These are phyloP conservation scores for Starmerella tilneyi DNA, from an alignment of 805 yeast genomes.

Conservation along the genomic window DNA sequence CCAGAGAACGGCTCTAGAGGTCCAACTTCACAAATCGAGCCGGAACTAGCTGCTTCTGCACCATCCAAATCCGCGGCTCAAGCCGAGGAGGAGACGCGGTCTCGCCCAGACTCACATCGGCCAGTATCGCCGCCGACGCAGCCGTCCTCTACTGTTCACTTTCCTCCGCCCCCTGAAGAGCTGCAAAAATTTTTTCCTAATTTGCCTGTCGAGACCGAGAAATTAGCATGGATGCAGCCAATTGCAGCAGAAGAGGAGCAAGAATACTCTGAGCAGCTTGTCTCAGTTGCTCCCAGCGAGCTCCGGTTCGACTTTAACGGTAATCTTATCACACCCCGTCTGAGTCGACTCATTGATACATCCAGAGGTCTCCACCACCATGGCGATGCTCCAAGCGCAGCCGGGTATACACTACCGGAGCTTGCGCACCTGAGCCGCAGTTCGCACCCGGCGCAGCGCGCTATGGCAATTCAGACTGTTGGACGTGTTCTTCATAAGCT, in stretches of 20 bases:
- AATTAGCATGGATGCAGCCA: conserved; percentile 86
- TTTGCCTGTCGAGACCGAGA: conserved; percentile 68
- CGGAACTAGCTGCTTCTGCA: too few species aligned
- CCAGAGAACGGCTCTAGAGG: not conserved
- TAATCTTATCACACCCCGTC: conserved; percentile 51
- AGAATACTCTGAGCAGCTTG: conserved; percentile 43
- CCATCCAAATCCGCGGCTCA: not conserved
- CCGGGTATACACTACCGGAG: conserved; percentile 86
- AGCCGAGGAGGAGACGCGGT: not conserved
- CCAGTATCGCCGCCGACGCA: not conserved
- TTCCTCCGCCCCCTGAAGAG: conserved; percentile 53
- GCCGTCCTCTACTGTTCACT: conserved; percentile 26
- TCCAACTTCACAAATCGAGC: too few species aligned
- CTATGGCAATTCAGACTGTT: conserved; percentile 72
- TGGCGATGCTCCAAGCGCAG: conserved; percentile 73
- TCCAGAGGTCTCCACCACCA: conserved; percentile 81
- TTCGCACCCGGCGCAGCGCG: conserved; percentile 70
- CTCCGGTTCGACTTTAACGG: conserved; percentile 86
- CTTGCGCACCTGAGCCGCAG: conserved; percentile 71
- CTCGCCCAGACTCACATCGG: too few species aligned
- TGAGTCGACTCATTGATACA: conserved; percentile 42
- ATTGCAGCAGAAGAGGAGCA: conserved; percentile 35
- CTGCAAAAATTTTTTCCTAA: conserved; percentile 81
- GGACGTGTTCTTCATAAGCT: conserved; percentile 81
- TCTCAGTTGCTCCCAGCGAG: conserved; percentile 39